A percentile compares a stretch with the other conserved stretches of the same genome.
Conservation (phyloP, 108 stramenopile species). For the Fragilaria crotonensis region DNA sequence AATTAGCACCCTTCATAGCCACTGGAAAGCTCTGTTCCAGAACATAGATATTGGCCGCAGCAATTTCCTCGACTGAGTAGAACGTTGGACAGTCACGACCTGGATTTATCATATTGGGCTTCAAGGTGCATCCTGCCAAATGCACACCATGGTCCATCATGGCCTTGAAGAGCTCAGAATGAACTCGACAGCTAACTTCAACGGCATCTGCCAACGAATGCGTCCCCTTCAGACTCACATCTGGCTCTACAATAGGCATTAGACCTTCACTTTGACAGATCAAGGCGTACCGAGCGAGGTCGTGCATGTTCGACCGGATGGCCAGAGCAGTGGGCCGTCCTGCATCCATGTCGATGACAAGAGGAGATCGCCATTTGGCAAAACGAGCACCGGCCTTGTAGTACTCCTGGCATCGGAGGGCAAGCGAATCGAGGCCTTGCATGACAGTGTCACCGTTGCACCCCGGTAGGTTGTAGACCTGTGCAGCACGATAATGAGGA, state of each 20-base stretch:
- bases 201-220: conserved; percentile 54
- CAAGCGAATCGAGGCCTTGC: conserved; percentile 83
- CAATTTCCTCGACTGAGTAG: conserved; percentile 72
- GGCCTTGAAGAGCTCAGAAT: conserved; percentile 69
- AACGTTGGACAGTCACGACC: conserved; percentile 57
- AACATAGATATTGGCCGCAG: conserved; percentile 66
- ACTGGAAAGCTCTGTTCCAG: conserved; percentile 79
- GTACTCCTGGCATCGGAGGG: conserved; percentile 79
- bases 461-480: conserved; percentile 71
- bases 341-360: conserved; percentile 43
- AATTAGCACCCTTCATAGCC: conserved; percentile 83
- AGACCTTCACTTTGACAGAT: conserved; percentile 87
- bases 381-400: conserved; percentile 83
- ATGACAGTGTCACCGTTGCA: conserved; percentile 84
- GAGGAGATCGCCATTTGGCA: conserved; percentile 81
- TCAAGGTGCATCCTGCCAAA: conserved; percentile 83
- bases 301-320: conserved; percentile 68
- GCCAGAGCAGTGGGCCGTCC: conserved; percentile 75
- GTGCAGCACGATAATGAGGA: too few relatives aligned
- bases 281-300: conserved; percentile 85
- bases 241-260: conserved; percentile 95
- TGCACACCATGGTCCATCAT: conserved; percentile 85
- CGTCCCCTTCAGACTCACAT: conserved; percentile 46
- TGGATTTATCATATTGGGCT: conserved; percentile 86
- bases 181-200: conserved; percentile 42